Conservation (phyloP, 148 eudicot genomes). For the Suaeda aralocaspica region DNA sequence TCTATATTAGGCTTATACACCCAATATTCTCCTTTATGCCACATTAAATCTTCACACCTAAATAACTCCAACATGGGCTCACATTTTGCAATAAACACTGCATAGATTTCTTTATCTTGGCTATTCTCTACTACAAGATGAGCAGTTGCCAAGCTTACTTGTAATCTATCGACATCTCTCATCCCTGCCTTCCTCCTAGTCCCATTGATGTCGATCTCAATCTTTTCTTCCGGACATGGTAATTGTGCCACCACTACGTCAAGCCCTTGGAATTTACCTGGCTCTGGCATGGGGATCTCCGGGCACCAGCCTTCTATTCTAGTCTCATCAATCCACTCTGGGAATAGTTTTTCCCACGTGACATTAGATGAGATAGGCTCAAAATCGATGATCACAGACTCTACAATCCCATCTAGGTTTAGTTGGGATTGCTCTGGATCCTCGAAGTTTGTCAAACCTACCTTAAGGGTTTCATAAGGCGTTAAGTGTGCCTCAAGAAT, state of each 20-base stretch:
- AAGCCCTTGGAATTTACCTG: slow-evolving; percentile 29
- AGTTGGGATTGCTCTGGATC: slow-evolving; percentile 2
- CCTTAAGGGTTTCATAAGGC: slow-evolving; percentile 22
- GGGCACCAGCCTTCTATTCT: slow-evolving; percentile 39
- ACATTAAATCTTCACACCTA: slow-evolving; percentile 63
- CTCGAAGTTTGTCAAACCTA: slow-evolving; percentile 52
- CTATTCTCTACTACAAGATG: slow-evolving; percentile 40
- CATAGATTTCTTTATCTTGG: slow-evolving; percentile 25
- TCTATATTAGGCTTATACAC: slow-evolving; percentile 57
- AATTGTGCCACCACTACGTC: slow-evolving; percentile 55
- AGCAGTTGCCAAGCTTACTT: slow-evolving; percentile 55
- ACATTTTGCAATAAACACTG: slow-evolving; percentile 54
- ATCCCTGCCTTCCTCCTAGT: slow-evolving; percentile 20
- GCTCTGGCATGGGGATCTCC: slow-evolving; percentile 51
- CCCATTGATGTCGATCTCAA: neutral
- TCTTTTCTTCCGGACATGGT: slow-evolving; percentile 28
- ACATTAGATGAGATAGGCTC: slow-evolving; percentile 23
- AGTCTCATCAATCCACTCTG: slow-evolving; percentile 55
- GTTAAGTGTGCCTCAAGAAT: slow-evolving; percentile 13
- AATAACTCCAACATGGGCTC: slow-evolving; percentile 81
- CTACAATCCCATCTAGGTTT: slow-evolving; percentile 22
- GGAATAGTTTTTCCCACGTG: slow-evolving; percentile 50
- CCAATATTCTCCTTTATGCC: slow-evolving; percentile 46
- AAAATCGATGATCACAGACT: slow-evolving; percentile 30
- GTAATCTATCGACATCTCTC: slow-evolving; percentile 64